Evolutionary conservation across 192 early-diverging fungal genomes (phyloP).

Genomic region (Backusella morwellensis): DNA sequence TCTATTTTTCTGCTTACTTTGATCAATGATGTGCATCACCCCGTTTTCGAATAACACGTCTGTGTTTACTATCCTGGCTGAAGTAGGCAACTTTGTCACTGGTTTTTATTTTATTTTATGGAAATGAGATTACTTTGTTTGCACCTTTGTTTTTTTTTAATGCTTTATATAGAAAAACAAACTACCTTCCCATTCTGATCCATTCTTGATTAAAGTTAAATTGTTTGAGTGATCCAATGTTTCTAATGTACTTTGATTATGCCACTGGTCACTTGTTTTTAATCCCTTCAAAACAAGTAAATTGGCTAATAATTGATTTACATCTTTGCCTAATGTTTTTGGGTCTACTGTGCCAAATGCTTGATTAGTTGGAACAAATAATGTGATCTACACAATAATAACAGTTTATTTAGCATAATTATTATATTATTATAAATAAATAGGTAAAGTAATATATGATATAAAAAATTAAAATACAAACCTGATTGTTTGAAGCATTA

Average conservation of each 20-base stretch:
- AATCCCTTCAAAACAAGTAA: constrained; percentile 1
- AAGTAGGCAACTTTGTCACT: background rate
- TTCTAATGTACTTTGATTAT: background rate
- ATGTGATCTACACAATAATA: background rate
- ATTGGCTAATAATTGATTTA: background rate
- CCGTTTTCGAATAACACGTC: background rate
- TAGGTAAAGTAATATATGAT: background rate
- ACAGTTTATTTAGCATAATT: background rate
- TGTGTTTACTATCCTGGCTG: background rate
- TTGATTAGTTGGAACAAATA: constrained; percentile 1
- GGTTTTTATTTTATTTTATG: background rate
- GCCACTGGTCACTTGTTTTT: constrained; percentile 2
- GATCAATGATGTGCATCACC: constrained; percentile 3
- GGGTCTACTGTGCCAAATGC: background rate
- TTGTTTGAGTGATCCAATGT: background rate
- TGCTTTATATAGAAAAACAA: background rate
- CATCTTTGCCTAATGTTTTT: background rate
- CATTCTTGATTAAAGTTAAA: background rate
- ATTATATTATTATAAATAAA: background rate
- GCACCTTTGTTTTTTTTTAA: background rate
- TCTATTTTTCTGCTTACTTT: background rate
- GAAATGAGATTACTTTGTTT: background rate
- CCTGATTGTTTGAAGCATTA: background rate
- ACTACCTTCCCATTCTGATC: constrained; percentile 1
- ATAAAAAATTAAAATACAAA: background rate